A percentile compares a stretch with the other conserved stretches of the same genome.
These are phyloP conservation scores for Zasmidium citrigriseum DNA, from an alignment of 2,329 filamentous ascomycete species.

Conservation along the genomic window DNA sequence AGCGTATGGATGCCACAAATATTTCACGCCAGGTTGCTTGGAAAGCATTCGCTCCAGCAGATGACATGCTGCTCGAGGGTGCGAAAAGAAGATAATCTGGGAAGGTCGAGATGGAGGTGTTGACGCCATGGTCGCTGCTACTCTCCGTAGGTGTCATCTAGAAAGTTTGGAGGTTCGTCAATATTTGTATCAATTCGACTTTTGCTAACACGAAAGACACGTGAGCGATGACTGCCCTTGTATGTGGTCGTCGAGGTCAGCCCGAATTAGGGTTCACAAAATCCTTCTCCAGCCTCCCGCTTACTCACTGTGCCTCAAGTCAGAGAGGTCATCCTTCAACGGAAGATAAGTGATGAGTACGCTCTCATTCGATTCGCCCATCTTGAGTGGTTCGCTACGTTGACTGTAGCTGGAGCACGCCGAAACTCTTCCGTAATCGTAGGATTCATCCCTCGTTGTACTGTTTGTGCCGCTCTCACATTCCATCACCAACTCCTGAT, in stretches of 20 bases:
- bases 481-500: no score
- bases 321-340: no score
- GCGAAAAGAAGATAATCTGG: conserved; percentile 6
- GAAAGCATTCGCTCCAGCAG: conserved; percentile 6
- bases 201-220: background rate
- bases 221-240: background rate
- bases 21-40: background rate
- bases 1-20: conserved; percentile 3
- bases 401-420: no score
- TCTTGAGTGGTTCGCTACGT: no score
- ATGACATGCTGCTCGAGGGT: conserved; percentile 4
- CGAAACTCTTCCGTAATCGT: no score
- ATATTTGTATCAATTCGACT: background rate
- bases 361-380: no score
- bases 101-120: background rate
- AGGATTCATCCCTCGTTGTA: no score
- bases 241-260: background rate
- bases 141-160: background rate
- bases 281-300: no score
- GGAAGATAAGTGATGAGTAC: no score
- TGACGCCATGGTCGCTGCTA: background rate
- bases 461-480: no score
- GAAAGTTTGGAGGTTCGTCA: background rate
- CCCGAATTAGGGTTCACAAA: background rate
- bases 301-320: no score